A percentile compares a stretch with the other conserved stretches of the same genome.
phyloP scores from a whole-genome alignment of 2,329 filamentous ascomycete genomes.

The Cladophialophora chaetospira region DNA sequence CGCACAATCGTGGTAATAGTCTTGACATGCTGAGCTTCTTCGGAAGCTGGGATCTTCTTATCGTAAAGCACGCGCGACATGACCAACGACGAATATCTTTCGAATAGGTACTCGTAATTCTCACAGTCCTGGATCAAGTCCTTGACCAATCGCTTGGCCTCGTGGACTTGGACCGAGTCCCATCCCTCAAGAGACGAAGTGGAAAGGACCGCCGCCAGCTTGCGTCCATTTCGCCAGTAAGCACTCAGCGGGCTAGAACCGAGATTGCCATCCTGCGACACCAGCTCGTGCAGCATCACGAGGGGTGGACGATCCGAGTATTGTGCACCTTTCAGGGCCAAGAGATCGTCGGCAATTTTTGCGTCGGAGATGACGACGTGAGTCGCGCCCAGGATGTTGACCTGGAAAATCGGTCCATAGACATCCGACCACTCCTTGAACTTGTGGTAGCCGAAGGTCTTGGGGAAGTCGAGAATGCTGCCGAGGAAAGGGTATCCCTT shows the following conservation, averaged over 20 bases:
- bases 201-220: not conserved
- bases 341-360: slow-evolving; percentile 39
- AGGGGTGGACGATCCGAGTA: not conserved
- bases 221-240: not conserved
- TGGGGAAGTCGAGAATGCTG: slow-evolving; percentile 40
- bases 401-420: slow-evolving; percentile 46
- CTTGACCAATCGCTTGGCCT: not conserved
- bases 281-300: not conserved
- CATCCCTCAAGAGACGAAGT: not conserved
- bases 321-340: not conserved
- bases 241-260: not conserved
- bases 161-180: not conserved
- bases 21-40: not conserved
- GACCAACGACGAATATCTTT: not conserved
- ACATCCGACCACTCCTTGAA: slow-evolving; percentile 42
- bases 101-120: not conserved
- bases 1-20: not conserved
- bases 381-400: slow-evolving; percentile 46
- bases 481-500: slow-evolving; percentile 36
- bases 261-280: not conserved
- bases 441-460: slow-evolving; percentile 45
- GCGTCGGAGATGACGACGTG: slow-evolving; percentile 43
- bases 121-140: not conserved
- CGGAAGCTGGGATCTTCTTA: not conserved
- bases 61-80: not conserved